Percentiles rank a stretch among this genome's conserved stretches.
Conservation (phyloP, 352 stramenopile genomes). For the Aphanomyces astaci region DNA sequence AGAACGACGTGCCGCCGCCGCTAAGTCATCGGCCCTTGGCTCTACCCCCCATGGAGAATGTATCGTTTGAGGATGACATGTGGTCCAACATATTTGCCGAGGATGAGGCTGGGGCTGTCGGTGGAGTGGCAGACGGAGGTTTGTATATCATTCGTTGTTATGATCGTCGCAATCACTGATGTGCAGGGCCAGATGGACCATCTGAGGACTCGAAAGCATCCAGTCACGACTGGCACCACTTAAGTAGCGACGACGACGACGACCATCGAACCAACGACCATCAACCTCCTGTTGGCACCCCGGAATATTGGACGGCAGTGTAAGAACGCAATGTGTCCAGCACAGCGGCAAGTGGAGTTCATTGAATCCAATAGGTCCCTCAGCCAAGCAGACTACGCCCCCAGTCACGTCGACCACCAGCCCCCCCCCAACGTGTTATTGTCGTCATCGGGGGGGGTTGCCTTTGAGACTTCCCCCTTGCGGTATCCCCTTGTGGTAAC, state of each 20-base stretch:
- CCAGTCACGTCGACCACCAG: neutral
- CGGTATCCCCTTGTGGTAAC: neutral
- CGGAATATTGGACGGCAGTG: neutral
- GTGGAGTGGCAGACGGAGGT: too few relatives aligned
- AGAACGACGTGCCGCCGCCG: neutral
- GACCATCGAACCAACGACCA: neutral
- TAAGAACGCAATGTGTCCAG: too few relatives aligned
- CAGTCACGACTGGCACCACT: neutral
- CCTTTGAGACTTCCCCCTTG: neutral
- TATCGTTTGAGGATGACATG: neutral
- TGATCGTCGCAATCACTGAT: too few relatives aligned
- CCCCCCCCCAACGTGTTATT: neutral
- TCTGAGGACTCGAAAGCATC: neutral
- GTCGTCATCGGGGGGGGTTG: neutral
- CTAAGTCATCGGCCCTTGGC: neutral
- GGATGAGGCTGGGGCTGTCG: neutral
- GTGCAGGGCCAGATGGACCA: too few relatives aligned
- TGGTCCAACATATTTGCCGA: constrained; percentile 1
- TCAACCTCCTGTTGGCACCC: too few relatives aligned
- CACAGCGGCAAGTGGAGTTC: too few relatives aligned
- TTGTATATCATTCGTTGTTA: too few relatives aligned
- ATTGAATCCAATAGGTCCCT: too few relatives aligned
- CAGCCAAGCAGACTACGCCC: too few relatives aligned
- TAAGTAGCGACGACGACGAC: neutral
- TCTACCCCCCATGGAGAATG: neutral